Conservation (phyloP, 768 basidiomycete genomes). For the Galerina sulciceps region DNA sequence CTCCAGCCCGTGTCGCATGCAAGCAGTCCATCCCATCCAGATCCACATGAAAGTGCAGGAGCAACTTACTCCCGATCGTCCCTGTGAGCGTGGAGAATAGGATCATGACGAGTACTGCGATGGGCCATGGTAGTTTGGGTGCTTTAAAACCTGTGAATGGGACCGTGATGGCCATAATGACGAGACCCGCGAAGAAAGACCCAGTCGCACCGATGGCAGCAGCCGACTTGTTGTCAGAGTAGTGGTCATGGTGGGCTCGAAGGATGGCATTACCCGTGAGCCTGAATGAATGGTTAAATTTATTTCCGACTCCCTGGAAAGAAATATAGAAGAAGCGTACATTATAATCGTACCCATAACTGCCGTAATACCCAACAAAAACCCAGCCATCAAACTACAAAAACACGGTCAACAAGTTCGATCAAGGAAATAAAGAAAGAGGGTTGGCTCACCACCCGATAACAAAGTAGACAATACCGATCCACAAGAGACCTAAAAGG, state of each 20-base stretch:
- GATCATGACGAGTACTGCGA: constrained; percentile 4
- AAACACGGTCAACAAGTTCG: not conserved
- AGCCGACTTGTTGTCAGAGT: not conserved
- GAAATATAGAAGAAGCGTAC: not conserved
- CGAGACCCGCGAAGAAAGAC: not conserved
- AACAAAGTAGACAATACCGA: not conserved
- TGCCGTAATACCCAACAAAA: not conserved
- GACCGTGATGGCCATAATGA: not conserved
- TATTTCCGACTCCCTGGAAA: too few species aligned
- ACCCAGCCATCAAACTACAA: not conserved
- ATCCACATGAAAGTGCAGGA: constrained; percentile 13
- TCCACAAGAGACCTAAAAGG: not conserved
- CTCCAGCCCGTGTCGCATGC: not conserved
- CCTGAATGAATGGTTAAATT: too few species aligned
- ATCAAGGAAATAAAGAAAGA: not conserved
- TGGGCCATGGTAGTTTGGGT: not conserved
- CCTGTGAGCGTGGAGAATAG: constrained; percentile 17
- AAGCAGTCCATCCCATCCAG: not conserved
- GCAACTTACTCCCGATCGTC: constrained; percentile 22
- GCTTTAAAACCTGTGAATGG: not conserved
- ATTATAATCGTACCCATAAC: not conserved
- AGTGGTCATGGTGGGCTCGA: not conserved
- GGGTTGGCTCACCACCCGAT: not conserved
- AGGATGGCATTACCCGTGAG: not conserved
- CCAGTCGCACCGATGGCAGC: not conserved